phyloP scores from a whole-genome alignment of 192 early-diverging fungal genomes.

The Entomortierella lignicola region DNA sequence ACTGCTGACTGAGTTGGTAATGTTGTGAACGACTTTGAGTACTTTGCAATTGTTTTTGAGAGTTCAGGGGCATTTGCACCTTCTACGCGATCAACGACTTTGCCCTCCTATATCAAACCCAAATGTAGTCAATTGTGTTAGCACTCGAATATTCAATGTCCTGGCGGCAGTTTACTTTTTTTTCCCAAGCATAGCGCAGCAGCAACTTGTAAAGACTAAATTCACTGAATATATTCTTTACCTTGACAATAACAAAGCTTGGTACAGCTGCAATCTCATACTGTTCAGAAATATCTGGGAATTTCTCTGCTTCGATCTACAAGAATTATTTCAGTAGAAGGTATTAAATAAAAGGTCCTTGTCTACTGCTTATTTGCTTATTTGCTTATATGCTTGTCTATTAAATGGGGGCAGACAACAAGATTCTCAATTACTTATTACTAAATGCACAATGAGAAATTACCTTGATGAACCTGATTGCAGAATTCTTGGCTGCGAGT shows the following conservation, averaged over 20 bases:
- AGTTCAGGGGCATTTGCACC: constrained; percentile 90
- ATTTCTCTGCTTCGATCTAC: constrained; percentile 92
- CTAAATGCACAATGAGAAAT: not conserved
- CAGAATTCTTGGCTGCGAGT: constrained; percentile 80
- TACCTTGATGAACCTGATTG: constrained; percentile 83
- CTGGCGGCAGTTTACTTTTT: too few species aligned
- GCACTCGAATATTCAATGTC: too few species aligned
- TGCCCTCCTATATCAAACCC: constrained; percentile 75
- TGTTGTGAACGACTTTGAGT: constrained; percentile 43
- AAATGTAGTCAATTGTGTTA: too few species aligned
- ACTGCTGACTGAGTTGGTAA: constrained; percentile 17
- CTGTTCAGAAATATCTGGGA: constrained; percentile 86
- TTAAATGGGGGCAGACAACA: too few species aligned
- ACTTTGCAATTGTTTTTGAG: constrained; percentile 75
- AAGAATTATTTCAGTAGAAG: too few species aligned
- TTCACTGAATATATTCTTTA: constrained; percentile 21
- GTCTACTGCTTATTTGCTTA: too few species aligned
- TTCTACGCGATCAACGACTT: constrained; percentile 81
- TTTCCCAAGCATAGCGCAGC: not conserved
- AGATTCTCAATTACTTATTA: not conserved
- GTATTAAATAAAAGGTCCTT: too few species aligned
- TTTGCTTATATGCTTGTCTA: too few species aligned
- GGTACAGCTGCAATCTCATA: constrained; percentile 95
- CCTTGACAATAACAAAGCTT: constrained; percentile 87
- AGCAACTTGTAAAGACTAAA: not conserved